Evolutionary conservation across 805 yeast species (phyloP).

Genomic region (Spathaspora boniae): DNA sequence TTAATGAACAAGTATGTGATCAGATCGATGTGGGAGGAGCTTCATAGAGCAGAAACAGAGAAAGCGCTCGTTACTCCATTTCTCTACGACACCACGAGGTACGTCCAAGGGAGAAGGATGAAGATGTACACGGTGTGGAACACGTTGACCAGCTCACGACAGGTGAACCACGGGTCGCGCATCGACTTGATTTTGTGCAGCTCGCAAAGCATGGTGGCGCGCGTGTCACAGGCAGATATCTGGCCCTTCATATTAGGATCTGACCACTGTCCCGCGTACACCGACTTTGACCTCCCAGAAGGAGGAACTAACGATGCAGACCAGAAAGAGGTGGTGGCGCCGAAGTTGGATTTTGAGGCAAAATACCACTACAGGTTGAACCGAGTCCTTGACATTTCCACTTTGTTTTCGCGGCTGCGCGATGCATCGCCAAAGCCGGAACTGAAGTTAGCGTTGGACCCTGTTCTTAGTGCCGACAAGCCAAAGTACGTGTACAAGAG

Average conservation of each 20-base stretch:
- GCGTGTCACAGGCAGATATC: conserved; percentile 47
- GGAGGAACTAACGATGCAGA: no score
- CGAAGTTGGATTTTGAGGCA: conserved; percentile 51
- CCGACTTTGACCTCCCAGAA: conserved; percentile 47
- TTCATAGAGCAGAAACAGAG: background rate
- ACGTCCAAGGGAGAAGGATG: conserved; percentile 50
- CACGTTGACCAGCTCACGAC: conserved; percentile 68
- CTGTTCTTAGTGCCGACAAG: no score
- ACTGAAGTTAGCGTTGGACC: no score
- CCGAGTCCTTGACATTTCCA: conserved; percentile 31
- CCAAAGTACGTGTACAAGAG: no score
- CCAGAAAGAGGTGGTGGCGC: background rate
- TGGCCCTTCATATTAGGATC: conserved; percentile 76
- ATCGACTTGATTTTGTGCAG: conserved; percentile 70
- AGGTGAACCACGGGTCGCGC: conserved; percentile 82
- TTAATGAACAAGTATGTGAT: conserved; percentile 26
- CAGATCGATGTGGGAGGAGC: conserved; percentile 16
- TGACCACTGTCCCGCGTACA: conserved; percentile 89
- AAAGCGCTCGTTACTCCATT: no score
- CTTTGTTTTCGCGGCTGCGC: no score
- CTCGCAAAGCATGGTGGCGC: conserved; percentile 23
- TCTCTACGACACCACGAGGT: conserved; percentile 58
- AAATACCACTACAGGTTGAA: conserved; percentile 40
- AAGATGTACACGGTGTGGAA: conserved; percentile 93
- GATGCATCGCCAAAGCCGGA: conserved; percentile 1